phyloP scores from a whole-genome alignment of 768 basidiomycete genomes.

The Baorangia bicolor region DNA sequence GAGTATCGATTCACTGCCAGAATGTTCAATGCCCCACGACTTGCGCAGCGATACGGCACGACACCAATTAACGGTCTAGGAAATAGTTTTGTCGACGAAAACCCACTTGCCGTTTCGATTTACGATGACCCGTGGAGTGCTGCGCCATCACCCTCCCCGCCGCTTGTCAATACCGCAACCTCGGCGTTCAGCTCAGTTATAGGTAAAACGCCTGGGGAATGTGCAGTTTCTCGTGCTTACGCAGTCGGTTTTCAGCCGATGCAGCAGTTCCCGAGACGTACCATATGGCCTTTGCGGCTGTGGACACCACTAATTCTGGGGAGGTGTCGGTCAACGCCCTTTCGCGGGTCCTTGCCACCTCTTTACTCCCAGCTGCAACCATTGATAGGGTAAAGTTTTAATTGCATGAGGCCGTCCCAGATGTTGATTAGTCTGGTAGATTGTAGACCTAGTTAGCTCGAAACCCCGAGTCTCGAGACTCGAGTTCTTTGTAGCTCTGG shows the following conservation, averaged over 20 bases:
- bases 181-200: slow-evolving; percentile 69
- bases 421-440: slow-evolving; percentile 44
- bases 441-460: slow-evolving; percentile 86
- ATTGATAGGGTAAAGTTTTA: slow-evolving; percentile 64
- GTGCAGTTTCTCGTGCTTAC: slow-evolving; percentile 5
- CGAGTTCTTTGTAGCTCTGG: slow-evolving; percentile 91
- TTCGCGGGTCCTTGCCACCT: slow-evolving; percentile 76
- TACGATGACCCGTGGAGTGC: slow-evolving; percentile 86
- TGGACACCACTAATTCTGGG: slow-evolving; percentile 69
- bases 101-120: slow-evolving; percentile 69
- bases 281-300: slow-evolving; percentile 65
- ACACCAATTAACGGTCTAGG: slow-evolving; percentile 60
- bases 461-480: slow-evolving; percentile 77
- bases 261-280: slow-evolving; percentile 81
- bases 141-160: slow-evolving; percentile 68
- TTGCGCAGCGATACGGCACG: slow-evolving; percentile 63
- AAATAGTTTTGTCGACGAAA: slow-evolving; percentile 72
- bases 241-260: slow-evolving; percentile 49
- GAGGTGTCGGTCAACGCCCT: slow-evolving; percentile 82
- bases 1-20: slow-evolving; percentile 19
- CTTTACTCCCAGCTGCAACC: slow-evolving; percentile 75
- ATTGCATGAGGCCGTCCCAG: neutral
- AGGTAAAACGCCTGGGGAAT: slow-evolving; percentile 38
- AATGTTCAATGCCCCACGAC: slow-evolving; percentile 87
- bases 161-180: slow-evolving; percentile 50